phyloP scores from a whole-genome alignment of 1,284 basidiomycete genomes.

The Ceratobasidium sp. region DNA sequence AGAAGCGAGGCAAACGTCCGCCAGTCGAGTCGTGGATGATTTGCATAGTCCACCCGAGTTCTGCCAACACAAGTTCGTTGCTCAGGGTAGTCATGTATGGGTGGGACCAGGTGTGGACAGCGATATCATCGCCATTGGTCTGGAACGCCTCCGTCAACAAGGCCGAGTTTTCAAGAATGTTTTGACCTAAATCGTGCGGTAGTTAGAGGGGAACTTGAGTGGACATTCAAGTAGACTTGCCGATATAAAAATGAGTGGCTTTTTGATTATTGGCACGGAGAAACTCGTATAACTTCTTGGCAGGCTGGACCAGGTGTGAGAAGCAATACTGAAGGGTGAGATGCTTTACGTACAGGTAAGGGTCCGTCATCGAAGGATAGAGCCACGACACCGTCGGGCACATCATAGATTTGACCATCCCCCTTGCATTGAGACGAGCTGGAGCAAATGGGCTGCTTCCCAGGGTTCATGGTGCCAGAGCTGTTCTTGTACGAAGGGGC shows the following conservation, averaged over 20 bases:
- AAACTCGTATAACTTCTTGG: conserved; percentile 43
- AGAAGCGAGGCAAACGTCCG: conserved; percentile 40
- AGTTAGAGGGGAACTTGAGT: conserved; percentile 38
- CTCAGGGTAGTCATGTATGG: conserved; percentile 49
- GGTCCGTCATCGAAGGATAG: conserved; percentile 79
- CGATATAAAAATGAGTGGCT: conserved; percentile 43
- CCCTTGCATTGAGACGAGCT: conserved; percentile 66
- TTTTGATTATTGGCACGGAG: conserved; percentile 48
- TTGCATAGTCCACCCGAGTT: conserved; percentile 54
- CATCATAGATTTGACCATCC: conserved; percentile 71
- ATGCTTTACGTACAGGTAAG: conserved; percentile 54
- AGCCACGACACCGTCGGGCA: conserved; percentile 63
- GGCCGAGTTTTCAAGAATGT: conserved; percentile 65
- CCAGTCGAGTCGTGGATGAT: conserved; percentile 52
- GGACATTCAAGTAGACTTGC: conserved; percentile 6
- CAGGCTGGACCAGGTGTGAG: neutral
- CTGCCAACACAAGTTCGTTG: conserved; percentile 50
- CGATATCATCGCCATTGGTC: conserved; percentile 64
- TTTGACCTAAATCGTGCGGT: conserved; percentile 54
- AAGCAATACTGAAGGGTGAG: neutral
- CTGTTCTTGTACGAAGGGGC: conserved; percentile 62
- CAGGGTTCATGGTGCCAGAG: conserved; percentile 59
- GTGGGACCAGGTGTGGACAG: conserved; percentile 54
- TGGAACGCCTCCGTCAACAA: conserved; percentile 62
- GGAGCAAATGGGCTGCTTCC: conserved; percentile 62